These are phyloP conservation scores for Phyllosticta citribraziliensis DNA, from an alignment of 2,329 filamentous ascomycete genomes.

Conservation along the genomic window DNA sequence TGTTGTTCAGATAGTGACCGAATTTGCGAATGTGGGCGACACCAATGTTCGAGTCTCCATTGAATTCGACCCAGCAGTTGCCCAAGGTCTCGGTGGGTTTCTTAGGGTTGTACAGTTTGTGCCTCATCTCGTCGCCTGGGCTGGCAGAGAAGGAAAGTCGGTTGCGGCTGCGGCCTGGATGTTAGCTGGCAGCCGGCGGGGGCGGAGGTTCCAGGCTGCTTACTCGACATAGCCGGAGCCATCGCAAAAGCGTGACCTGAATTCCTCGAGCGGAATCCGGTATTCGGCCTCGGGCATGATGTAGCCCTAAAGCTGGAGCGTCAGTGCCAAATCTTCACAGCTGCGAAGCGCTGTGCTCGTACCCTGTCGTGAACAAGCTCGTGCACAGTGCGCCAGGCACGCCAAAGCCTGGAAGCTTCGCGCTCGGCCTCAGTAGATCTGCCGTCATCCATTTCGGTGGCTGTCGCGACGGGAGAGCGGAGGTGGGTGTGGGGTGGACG, in stretches of 20 bases:
- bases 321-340: not conserved
- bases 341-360: conserved; percentile 27
- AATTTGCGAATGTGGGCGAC: conserved; percentile 89
- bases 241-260: conserved; percentile 62
- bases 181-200: not conserved
- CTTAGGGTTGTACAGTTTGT: conserved; percentile 67
- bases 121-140: conserved; percentile 73
- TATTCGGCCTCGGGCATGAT: conserved; percentile 84
- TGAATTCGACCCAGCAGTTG: conserved; percentile 89
- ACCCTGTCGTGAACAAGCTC: conserved; percentile 92
- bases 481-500: not conserved
- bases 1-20: conserved; percentile 67
- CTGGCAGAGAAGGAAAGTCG: conserved; percentile 82
- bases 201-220: conserved; percentile 21
- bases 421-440: conserved; percentile 14
- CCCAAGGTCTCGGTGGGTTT: conserved; percentile 68
- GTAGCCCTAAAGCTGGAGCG: conserved; percentile 59
- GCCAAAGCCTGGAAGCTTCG: conserved; percentile 62
- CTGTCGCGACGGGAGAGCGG: not conserved
- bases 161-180: conserved; percentile 50
- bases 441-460: conserved; percentile 15
- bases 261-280: conserved; percentile 74
- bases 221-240: conserved; percentile 69
- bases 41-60: conserved; percentile 67
- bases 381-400: conserved; percentile 84